phyloP scores from a whole-genome alignment of 768 basidiomycete genomes.

The Albatrellus ellisii region DNA sequence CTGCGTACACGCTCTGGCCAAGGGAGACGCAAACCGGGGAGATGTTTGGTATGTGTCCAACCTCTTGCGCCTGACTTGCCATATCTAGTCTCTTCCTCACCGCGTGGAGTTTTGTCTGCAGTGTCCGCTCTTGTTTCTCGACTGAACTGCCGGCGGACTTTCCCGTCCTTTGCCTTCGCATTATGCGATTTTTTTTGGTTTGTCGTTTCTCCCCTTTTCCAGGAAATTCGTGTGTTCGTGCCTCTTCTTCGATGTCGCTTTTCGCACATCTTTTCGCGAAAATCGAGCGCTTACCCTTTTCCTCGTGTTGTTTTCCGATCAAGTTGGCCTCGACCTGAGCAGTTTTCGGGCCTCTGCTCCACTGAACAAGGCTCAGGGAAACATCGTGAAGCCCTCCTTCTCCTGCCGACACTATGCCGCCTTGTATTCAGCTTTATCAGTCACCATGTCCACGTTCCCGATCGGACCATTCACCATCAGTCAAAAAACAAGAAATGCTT shows the following conservation, averaged over 20 bases:
- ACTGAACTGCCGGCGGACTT: conserved; percentile 11
- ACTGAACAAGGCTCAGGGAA: conserved; percentile 46
- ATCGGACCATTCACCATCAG: conserved; percentile 50
- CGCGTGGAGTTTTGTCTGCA: conserved; percentile 13
- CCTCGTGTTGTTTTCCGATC: conserved; percentile 65
- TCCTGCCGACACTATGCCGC: conserved; percentile 53
- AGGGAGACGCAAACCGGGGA: conserved; percentile 52
- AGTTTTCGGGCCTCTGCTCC: conserved; percentile 56
- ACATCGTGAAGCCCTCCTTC: conserved; percentile 51
- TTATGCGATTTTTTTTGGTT: neutral
- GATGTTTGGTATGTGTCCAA: conserved; percentile 34
- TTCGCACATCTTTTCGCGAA: conserved; percentile 19
- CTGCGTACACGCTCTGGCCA: conserved; percentile 47
- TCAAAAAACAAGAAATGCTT: conserved; percentile 33
- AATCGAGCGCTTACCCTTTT: conserved; percentile 29
- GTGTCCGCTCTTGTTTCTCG: conserved; percentile 14
- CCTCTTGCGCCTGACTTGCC: conserved; percentile 29
- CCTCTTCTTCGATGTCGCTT: conserved; percentile 11
- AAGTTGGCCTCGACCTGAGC: conserved; percentile 39
- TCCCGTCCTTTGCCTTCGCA: conserved; percentile 4
- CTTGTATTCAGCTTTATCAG: conserved; percentile 60
- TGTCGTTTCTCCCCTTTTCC: neutral
- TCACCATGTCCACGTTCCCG: conserved; percentile 67
- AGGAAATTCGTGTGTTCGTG: conserved; percentile 16
- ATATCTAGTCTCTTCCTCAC: conserved; percentile 10